phyloP scores from a whole-genome alignment of 106 monocot species.

The Dendrobium chrysotoxum region DNA sequence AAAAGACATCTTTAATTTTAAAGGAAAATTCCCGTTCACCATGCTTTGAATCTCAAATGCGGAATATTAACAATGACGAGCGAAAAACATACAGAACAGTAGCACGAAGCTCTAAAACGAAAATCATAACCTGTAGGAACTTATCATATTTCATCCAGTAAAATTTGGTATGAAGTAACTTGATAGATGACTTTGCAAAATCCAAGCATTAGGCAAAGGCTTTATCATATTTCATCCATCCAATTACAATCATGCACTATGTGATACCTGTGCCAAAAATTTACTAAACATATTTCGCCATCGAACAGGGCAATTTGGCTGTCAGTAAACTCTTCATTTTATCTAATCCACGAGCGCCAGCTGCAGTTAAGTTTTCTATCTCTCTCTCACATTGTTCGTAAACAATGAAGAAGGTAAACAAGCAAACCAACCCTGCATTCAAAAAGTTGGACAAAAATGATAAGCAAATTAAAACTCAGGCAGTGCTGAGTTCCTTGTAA shows the following conservation, averaged over 20 bases:
- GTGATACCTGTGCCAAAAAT: not conserved
- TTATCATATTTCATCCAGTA: too few relatives aligned
- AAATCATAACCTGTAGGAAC: too few relatives aligned
- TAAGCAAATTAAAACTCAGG: not conserved
- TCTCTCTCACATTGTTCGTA: conserved; percentile 84
- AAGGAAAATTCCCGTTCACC: too few relatives aligned
- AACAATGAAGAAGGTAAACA: conserved; percentile 72
- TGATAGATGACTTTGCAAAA: too few relatives aligned
- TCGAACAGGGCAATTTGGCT: conserved; percentile 24
- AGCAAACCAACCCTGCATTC: conserved; percentile 48
- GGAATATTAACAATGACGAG: too few relatives aligned
- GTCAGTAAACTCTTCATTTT: conserved; percentile 19
- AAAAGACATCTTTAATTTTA: too few relatives aligned
- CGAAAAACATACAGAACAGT: too few relatives aligned
- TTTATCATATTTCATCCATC: not conserved
- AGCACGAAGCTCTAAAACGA: too few relatives aligned
- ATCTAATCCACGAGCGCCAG: conserved; percentile 11
- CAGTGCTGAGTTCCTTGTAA: not conserved
- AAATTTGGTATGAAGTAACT: too few relatives aligned
- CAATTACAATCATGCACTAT: not conserved
- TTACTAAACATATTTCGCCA: not conserved
- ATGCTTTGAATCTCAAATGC: too few relatives aligned
- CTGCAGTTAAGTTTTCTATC: conserved; percentile 36
- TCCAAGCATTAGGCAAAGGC: not conserved
- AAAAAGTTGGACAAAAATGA: not conserved